Evolutionary conservation across 257 asterid species (phyloP).

Genomic region (Linaria vulgaris): DNA sequence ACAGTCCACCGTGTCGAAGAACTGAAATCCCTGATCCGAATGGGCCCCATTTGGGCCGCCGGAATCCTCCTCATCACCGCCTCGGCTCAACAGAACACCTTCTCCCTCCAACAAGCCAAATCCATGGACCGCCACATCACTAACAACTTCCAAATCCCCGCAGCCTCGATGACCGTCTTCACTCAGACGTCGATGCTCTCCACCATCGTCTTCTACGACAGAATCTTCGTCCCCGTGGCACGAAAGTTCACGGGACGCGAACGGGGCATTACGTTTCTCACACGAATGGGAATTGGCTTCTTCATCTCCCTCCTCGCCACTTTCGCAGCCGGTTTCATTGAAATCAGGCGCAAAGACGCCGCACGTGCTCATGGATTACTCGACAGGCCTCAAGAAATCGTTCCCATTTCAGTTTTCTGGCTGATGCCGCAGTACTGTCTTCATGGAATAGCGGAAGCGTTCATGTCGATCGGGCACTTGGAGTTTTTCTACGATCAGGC

Average conservation of each 20-base stretch:
- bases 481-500: constrained; percentile 88
- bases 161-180: constrained; percentile 81
- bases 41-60: constrained; percentile 97
- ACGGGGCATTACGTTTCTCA: constrained; percentile 71
- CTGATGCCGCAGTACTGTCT: constrained; percentile 67
- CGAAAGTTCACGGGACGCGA: constrained; percentile 66
- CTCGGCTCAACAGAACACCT: constrained; percentile 75
- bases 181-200: constrained; percentile 60
- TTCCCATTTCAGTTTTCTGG: constrained; percentile 78
- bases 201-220: constrained; percentile 66
- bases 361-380: constrained; percentile 46
- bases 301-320: constrained; percentile 58
- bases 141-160: constrained; percentile 58
- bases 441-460: constrained; percentile 84
- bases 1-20: constrained; percentile 91
- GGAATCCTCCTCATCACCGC: constrained; percentile 83
- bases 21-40: constrained; percentile 67
- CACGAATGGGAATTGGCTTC: constrained; percentile 75
- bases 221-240: constrained; percentile 56
- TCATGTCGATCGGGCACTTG: constrained; percentile 78
- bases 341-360: constrained; percentile 50
- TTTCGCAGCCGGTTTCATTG: constrained; percentile 64
- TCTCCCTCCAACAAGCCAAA: constrained; percentile 76
- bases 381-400: constrained; percentile 35
- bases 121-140: constrained; percentile 78